phyloP scores from a whole-genome alignment of 2,329 filamentous ascomycete genomes.

The Calonectria pauciramosa region DNA sequence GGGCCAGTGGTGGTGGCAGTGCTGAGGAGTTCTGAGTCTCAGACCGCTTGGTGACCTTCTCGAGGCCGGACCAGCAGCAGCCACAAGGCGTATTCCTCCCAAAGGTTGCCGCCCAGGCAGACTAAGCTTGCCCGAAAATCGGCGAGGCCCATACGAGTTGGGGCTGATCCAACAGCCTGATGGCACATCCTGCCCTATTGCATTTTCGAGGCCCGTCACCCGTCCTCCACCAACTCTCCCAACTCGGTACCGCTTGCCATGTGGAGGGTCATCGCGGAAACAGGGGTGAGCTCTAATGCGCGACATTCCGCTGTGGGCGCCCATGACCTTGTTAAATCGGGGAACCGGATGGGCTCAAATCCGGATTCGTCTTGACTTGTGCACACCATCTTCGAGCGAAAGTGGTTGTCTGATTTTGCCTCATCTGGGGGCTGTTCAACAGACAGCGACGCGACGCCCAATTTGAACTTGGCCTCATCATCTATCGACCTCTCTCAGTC shows the following conservation, averaged over 20 bases:
- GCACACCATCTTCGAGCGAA: neutral
- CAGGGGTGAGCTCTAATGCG: neutral
- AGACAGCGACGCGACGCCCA: neutral
- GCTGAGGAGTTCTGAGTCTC: neutral
- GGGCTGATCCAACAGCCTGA: neutral
- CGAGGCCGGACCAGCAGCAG: neutral
- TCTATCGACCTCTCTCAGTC: neutral
- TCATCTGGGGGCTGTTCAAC: neutral
- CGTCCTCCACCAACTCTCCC: neutral
- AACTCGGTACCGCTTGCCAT: neutral
- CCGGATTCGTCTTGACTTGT: neutral
- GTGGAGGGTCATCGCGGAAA: neutral
- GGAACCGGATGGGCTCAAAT: neutral
- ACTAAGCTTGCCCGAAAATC: neutral
- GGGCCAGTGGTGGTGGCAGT: neutral
- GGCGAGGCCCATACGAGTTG: neutral
- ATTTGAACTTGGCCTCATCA: neutral
- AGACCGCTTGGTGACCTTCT: neutral
- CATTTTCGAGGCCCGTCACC: neutral
- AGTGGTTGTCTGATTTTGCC: neutral
- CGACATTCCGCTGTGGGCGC: neutral
- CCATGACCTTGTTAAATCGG: neutral
- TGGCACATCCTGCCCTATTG: neutral
- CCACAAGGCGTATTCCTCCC: neutral
- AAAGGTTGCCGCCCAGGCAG: neutral